Conservation (phyloP, 345 rosid genomes). For the Cardamine chenopodiifolia region DNA sequence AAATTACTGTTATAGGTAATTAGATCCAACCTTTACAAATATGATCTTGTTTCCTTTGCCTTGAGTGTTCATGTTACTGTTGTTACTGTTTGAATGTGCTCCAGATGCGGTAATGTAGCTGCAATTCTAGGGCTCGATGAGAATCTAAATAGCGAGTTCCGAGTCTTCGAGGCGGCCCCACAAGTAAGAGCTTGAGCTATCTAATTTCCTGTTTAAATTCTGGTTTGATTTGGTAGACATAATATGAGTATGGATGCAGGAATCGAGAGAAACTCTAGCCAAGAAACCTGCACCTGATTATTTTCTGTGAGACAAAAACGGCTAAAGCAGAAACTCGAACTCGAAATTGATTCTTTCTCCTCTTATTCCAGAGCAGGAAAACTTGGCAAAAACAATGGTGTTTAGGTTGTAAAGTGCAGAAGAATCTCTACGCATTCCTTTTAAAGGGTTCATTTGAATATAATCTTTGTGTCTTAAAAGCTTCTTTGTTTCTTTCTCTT, state of each 20-base stretch:
- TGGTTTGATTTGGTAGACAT: background rate
- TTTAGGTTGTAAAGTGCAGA: constrained; percentile 11
- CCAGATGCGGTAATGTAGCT: constrained; percentile 91
- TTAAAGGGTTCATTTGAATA: background rate
- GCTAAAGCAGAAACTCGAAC: constrained; percentile 2
- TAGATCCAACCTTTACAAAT: background rate
- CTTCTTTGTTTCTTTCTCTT: background rate
- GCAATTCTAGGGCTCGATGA: constrained; percentile 88
- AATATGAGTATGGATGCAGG: constrained; percentile 50
- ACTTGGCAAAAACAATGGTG: background rate
- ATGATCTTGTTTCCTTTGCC: background rate
- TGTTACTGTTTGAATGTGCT: constrained; percentile 35
- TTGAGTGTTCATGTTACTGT: constrained; percentile 17
- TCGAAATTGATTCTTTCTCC: background rate
- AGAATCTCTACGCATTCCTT: background rate
- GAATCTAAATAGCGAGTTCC: constrained; percentile 67
- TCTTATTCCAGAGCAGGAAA: constrained; percentile 12
- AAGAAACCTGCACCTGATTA: constrained; percentile 93
- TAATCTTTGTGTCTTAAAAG: background rate
- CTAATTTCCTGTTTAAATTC: background rate
- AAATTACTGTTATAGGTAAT: constrained; percentile 90
- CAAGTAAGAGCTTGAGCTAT: constrained; percentile 48
- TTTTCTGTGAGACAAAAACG: constrained; percentile 54
- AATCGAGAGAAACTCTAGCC: constrained; percentile 75
- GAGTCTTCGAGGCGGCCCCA: constrained; percentile 86